Base-by-base conservation (phyloP, 192 early-diverging fungal species). In the Neocallimastix lanati region DNA sequence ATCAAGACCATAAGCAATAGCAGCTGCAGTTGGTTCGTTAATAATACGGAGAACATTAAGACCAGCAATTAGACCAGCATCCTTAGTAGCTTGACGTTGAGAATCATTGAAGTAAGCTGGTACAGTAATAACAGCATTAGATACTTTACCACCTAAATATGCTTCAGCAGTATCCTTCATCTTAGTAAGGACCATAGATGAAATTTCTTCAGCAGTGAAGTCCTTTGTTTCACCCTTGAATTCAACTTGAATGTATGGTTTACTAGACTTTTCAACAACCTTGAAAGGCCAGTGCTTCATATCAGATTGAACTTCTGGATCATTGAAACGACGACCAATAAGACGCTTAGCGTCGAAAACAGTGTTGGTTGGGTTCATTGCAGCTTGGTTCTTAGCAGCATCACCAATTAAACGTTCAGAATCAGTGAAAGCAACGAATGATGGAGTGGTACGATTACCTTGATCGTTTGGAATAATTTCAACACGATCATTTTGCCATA, bases 331-430 rank as follows among this genome's bases (percentile, higher is more conserved):
- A 80, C 94, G 92, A 85, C 94, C 94, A 81, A 95, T 94, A 77
- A 95, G 92, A 83, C 94, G 93, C 89, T 94, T 95, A 86, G 93
- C 93, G 86, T 94, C 94, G 84, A 94, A 95, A 81, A 95, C 92
- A 78, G 93, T 94, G 88, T 95, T 93, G 87, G 90, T 92, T 84
- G 93, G 93, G 90, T 95, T 94, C 90, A 93, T 92, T 78, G 92
- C 92, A 78, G 92, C 91, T 87, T 94, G 93, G 88, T 94, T 94
- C 91, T 94, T 94, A 85, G 93, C 93, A 76, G 93, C 92, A 83
- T 94, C 93, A 86, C 93, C 93, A 77, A 94, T 88, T 81, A 93
- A 89, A 84, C 92, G 92, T 86, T 94, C 93, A 80, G 77, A 85
- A 80, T 91, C 93, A 76, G 90, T 86, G 87, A 94, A 94, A 78